Conservation (phyloP, 2,329 filamentous ascomycete genomes). For the Colletotrichum horii region DNA sequence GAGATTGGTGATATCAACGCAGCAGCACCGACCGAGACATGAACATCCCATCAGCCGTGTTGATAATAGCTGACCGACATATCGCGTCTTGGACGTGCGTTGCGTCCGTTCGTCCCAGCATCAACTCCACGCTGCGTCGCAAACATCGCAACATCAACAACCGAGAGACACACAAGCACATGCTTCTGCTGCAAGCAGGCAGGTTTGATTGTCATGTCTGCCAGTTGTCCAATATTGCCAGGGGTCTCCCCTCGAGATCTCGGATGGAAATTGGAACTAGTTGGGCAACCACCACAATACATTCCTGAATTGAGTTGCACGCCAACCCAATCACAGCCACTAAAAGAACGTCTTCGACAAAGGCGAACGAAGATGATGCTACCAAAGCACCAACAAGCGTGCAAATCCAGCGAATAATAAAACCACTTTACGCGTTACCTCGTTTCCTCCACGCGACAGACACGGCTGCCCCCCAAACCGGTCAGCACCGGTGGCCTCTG, state of each 20-base stretch:
- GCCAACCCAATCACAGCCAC: neutral
- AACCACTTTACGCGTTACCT: constrained; percentile 21
- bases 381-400: neutral
- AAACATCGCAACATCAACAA: neutral
- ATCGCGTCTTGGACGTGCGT: neutral
- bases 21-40: neutral
- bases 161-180: constrained; percentile 12
- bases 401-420: neutral
- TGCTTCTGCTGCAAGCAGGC: constrained; percentile 10
- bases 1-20: neutral
- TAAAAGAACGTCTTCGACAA: neutral
- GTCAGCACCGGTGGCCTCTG: neutral
- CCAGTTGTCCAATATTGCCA: constrained; percentile 20
- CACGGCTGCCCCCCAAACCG: constrained; percentile 6
- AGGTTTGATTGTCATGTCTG: constrained; percentile 19
- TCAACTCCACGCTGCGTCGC: neutral
- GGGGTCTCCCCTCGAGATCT: constrained; percentile 20
- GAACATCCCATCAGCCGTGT: neutral
- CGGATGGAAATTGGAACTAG: constrained; percentile 14
- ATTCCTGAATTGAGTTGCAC: constrained; percentile 12
- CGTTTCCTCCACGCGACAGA: constrained; percentile 9
- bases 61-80: neutral
- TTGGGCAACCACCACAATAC: neutral
- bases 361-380: neutral
- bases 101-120: neutral